Evolutionary conservation across 805 yeast species (phyloP), one percentile per base, ranked within the genome.

Genomic region (Torulaspora maleeae): DNA sequence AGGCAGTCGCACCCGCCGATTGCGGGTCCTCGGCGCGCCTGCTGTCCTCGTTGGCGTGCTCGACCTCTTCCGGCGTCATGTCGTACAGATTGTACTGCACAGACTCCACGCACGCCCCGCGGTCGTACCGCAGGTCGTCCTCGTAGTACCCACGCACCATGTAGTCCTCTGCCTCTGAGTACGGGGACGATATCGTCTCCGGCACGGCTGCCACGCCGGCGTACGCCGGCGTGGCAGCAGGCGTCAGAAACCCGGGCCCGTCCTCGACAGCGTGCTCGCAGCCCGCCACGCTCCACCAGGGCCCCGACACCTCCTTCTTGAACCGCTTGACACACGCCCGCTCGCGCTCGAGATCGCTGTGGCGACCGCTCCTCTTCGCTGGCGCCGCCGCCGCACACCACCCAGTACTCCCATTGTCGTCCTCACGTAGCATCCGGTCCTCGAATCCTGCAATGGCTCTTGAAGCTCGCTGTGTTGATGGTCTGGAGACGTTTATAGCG

Each of bases 161-260:
- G 43, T 60, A 60, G 24, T 58, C 63, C 41, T 60, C 64, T 2
- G 56, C 51, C 38, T 59, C 64, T 10, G 57, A 52, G 24, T 59
- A 56, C 10, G 52, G 52, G 19, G 52, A 49, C 20, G 45, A 30
- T 2, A 33, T 12, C 27, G 32, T 32, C 33, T 44, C 41, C 24
- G 42, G 30, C 22, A 27, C 11, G 3, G 40, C 27, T 6, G 37
- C 34, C 27, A 36, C 25, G 11, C 17, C 33, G 20, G 27, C 36
- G 16, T 45, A 38, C 3, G 49, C 44, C 13, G 49, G 49, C 16
- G 49, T 41, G 20, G 43, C 35, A 3, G 43, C 49, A 4, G 49
- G 49, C 29, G 49, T 45, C n/a, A 45, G 32, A 33, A 40, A 45
- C 10, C 36, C 33, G 16, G 19, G 38, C 36, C 13, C 43, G n/a